Conservation (phyloP, 768 basidiomycete genomes). For the Pleurotus platypus region DNA sequence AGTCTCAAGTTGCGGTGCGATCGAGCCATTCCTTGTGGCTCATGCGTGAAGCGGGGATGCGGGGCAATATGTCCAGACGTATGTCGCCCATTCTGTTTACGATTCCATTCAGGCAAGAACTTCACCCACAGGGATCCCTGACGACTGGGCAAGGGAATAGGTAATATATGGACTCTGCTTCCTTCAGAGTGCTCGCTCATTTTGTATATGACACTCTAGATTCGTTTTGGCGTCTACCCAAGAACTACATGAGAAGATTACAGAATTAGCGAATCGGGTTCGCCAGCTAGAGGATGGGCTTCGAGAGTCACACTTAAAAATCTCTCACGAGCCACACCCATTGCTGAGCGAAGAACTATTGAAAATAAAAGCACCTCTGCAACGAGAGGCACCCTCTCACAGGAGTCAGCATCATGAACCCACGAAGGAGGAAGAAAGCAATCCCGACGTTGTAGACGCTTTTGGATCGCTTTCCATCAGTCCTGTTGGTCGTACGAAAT, state of each 20-base stretch:
- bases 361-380: constrained; percentile 71
- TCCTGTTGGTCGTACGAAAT: constrained; percentile 69
- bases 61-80: constrained; percentile 83
- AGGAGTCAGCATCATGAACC: constrained; percentile 32
- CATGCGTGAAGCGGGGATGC: constrained; percentile 78
- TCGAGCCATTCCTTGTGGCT: constrained; percentile 72
- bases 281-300: constrained; percentile 75
- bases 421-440: constrained; percentile 60
- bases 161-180: constrained; percentile 28
- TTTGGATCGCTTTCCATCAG: constrained; percentile 78
- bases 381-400: constrained; percentile 52
- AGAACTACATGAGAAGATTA: constrained; percentile 80
- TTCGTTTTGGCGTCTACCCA: constrained; percentile 80
- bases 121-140: constrained; percentile 51
- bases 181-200: background rate
- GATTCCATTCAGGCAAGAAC: constrained; percentile 5
- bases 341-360: constrained; percentile 71
- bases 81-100: constrained; percentile 23
- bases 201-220: constrained; percentile 25
- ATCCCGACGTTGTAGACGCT: constrained; percentile 71
- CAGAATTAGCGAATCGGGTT: constrained; percentile 67
- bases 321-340: constrained; percentile 60
- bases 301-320: constrained; percentile 51
- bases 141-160: constrained; percentile 83
- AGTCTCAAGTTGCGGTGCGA: constrained; percentile 75